Evolutionary conservation across 2,329 filamentous ascomycete species (phyloP).

Genomic region (Emergomyces africanus): DNA sequence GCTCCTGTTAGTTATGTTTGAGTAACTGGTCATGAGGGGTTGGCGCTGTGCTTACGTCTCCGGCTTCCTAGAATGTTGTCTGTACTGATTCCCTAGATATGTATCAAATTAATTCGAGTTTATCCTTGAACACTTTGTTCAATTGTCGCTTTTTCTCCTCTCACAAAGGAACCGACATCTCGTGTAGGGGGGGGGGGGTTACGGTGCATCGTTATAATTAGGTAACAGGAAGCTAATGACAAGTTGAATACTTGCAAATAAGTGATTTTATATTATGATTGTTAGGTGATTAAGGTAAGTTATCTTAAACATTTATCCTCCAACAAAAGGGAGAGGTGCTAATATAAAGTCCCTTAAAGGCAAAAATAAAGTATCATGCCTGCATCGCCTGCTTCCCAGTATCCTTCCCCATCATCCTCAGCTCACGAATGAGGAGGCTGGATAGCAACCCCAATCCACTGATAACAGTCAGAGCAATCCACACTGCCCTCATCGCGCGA

Average conservation of each 20-base stretch:
- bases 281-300: not conserved
- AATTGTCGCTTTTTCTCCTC: too few relatives aligned
- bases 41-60: not conserved
- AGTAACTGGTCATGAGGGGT: not conserved
- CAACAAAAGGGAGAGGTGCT: not conserved
- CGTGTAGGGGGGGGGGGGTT: not conserved
- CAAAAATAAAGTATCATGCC: not conserved
- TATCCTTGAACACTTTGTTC: not conserved
- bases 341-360: not conserved
- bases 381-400: not conserved
- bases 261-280: not conserved
- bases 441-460: not conserved
- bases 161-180: not conserved
- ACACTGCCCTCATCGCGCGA: not conserved
- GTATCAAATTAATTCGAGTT: not conserved
- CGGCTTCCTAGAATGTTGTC: not conserved
- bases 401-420: not conserved
- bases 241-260: not conserved
- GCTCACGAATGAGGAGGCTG: not conserved
- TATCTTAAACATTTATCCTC: not conserved
- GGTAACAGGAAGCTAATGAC: too few relatives aligned
- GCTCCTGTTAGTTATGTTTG: not conserved
- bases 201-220: too few relatives aligned
- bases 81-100: not conserved
- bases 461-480: not conserved